Base-by-base conservation (phyloP, 345 rosid species). In the Xanthoceras sorbifolium region DNA sequence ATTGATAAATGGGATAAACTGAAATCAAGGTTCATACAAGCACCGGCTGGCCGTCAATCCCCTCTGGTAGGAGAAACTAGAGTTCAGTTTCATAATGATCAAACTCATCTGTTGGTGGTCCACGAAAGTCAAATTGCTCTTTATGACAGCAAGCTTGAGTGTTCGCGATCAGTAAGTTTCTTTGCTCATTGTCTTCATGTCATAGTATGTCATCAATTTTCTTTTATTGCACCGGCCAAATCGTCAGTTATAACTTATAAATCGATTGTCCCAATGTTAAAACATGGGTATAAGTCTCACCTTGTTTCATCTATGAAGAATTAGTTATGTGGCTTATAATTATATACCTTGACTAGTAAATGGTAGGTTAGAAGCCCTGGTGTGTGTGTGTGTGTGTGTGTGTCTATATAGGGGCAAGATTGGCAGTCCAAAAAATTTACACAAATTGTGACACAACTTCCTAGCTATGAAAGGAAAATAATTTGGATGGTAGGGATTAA, bases 1-100 rank as follows among this genome's bases (percentile, higher is more conserved):
- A 86, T 85, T 69, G 95, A 93, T 78, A 90, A 87, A 62, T 93
- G 97, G 97, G 94, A 89, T 80, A 93, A 86, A 77, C 81, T 81
- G 86, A 78, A 72, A 61, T 76, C 69, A 23, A 78, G 79, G 79
- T 77, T 79, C 77, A 71, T 87, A 66, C 87, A 79, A 75, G 68
- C 72, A 26, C 86, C 87, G 32, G 64, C 87, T 69, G 84, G 78
- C 54, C 88, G 82, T 74, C 83, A 82, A 42, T 62, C 86, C 54
- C 71, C 86, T 26, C 60, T 80, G 28, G 71, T 66, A 5, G 87
- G 86, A 60, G 87, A 86, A 74, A 85, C 90, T 17, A 81, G 55
- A 76, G 87, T 87, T 28, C 88, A 87, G 69, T 85, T 87, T 84
- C 88, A 87, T 67, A 79, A 78, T 71, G 88, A 87, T 69, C 88